These are phyloP conservation scores for Coemansia umbellata DNA, from an alignment of 192 early-diverging fungal genomes.

Conservation along the genomic window DNA sequence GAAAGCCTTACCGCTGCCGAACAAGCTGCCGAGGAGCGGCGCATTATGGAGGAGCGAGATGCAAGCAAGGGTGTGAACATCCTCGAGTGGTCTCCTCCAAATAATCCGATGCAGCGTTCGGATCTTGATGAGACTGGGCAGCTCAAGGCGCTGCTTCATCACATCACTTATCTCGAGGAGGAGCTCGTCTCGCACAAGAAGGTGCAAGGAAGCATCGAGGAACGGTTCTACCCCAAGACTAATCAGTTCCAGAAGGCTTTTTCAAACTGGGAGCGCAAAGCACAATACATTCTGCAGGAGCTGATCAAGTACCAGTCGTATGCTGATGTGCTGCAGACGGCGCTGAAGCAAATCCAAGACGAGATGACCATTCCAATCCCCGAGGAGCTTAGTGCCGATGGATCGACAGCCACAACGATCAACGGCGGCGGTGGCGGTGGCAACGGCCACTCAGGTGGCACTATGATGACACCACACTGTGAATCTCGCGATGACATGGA, in stretches of 20 bases:
- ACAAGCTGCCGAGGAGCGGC: slow-evolving; percentile 34
- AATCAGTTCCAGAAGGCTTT: slow-evolving; percentile 62
- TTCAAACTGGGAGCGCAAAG: slow-evolving; percentile 77
- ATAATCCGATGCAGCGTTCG: slow-evolving; percentile 52
- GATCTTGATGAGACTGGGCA: slow-evolving; percentile 54
- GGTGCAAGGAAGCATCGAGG: slow-evolving; percentile 50
- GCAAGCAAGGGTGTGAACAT: slow-evolving; percentile 35
- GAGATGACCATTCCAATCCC: slow-evolving; percentile 39
- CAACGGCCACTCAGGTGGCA: too few relatives aligned
- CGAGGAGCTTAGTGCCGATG: slow-evolving; percentile 27
- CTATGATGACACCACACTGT: not conserved
- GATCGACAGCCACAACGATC: slow-evolving; percentile 10
- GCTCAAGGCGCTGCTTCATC: slow-evolving; percentile 59
- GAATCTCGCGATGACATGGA: not conserved
- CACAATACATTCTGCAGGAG: slow-evolving; percentile 73
- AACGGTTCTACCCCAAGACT: slow-evolving; percentile 58
- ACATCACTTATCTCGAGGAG: slow-evolving; percentile 59
- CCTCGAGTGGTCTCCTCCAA: slow-evolving; percentile 51
- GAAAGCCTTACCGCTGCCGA: slow-evolving; percentile 25
- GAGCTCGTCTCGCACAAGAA: slow-evolving; percentile 71
- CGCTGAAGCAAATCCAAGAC: slow-evolving; percentile 53
- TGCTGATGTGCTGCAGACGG: slow-evolving; percentile 66
- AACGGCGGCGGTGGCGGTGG: not conserved
- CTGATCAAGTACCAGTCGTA: slow-evolving; percentile 83
- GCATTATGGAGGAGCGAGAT: slow-evolving; percentile 40